These are phyloP conservation scores for Auriscalpium microsporum DNA, from an alignment of 768 basidiomycete species.

Conservation along the genomic window DNA sequence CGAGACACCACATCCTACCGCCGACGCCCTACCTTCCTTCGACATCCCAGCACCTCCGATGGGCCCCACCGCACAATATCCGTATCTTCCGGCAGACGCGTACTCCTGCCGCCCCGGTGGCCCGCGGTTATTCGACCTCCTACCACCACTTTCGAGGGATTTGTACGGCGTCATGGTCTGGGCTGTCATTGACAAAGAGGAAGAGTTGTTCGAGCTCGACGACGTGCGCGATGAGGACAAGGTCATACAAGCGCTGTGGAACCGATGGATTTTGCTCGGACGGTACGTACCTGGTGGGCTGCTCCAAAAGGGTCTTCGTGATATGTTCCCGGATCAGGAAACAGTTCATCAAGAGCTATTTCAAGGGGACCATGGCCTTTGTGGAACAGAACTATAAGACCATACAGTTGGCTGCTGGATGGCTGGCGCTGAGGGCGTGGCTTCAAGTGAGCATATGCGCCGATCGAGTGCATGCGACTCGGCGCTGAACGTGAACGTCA, in stretches of 20 bases:
- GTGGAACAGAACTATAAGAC: slow-evolving; percentile 53
- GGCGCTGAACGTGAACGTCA: not conserved
- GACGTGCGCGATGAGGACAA: slow-evolving; percentile 70
- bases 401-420: slow-evolving; percentile 64
- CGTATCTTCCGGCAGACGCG: slow-evolving; percentile 35
- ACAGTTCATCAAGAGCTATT: slow-evolving; percentile 47
- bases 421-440: slow-evolving; percentile 54
- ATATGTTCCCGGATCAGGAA: slow-evolving; percentile 27
- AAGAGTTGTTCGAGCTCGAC: slow-evolving; percentile 66
- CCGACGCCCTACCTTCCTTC: slow-evolving; percentile 1
- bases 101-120: slow-evolving; percentile 65
- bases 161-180: slow-evolving; percentile 60
- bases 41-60: not conserved
- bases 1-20: not conserved
- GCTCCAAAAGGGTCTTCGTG: too few relatives aligned
- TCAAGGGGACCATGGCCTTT: slow-evolving; percentile 44
- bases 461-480: not conserved
- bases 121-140: slow-evolving; percentile 53
- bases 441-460: slow-evolving; percentile 37
- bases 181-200: slow-evolving; percentile 64
- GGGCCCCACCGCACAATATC: slow-evolving; percentile 37
- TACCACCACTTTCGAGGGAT: slow-evolving; percentile 51
- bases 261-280: slow-evolving; percentile 61
- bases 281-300: slow-evolving; percentile 28
- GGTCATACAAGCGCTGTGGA: slow-evolving; percentile 73